Evolutionary conservation across 257 asterid species (phyloP), one percentile per base, ranked within the genome.

Genomic region (Ligustrum vulgare): DNA sequence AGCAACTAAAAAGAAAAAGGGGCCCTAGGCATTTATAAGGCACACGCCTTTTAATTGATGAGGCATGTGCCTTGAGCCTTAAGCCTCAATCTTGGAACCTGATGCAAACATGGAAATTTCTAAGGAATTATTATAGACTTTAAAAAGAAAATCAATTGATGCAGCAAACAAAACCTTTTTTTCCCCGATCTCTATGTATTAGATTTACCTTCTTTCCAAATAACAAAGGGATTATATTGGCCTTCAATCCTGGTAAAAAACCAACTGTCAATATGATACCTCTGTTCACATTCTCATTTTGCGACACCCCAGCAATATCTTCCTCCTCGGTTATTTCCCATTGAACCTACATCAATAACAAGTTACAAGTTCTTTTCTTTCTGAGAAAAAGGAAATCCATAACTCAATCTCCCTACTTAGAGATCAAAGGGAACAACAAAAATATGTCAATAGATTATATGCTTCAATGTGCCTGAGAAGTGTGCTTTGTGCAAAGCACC

Each of bases 231-330:
- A 91, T 73, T 80, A 88, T 76, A 72, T 77, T 76, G 76, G 83
- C 82, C 82, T 79, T 94, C 49, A 94, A 67, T 37, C 97, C 96
- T 0, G 96, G 96, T 35, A 94, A 80, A 75, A 82, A 87, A 65
- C 98, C 96, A 73, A 91, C 84, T 16, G 91, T 91, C 82, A 94
- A 67, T 71, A 85, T 67, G 70, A 94, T 79, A 65, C 93, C 97
- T 32, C 66, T 37, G 60, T 74, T 79, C 47, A 37, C 81, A 74
- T 67, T 32, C 67, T 60, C 82, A 45, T 65, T 56, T 47, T 15
- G 67, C 11, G 34, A 33, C 62, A 34, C 75, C 37, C 64, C 82
- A 70, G 18, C 82, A 69, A 18, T 5, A 69, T 51, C 75, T 36
- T 82, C 90, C 11, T 70, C 79, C 63, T 77, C 89, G 13, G 82